These are phyloP conservation scores for Vigna nakashimae DNA, from an alignment of 306 rosid genomes.

Conservation along the genomic window DNA sequence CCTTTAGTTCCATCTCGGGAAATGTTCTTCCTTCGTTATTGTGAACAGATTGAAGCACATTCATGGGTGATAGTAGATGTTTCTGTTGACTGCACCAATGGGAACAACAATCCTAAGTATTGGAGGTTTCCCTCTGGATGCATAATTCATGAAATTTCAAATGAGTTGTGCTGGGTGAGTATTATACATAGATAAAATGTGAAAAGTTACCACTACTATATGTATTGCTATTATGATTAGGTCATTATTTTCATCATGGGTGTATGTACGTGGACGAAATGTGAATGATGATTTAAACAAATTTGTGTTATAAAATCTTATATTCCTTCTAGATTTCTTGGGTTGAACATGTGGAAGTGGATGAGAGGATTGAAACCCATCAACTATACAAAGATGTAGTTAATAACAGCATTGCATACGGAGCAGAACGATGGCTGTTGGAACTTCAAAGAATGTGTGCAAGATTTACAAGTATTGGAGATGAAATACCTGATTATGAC, in stretches of 20 bases:
- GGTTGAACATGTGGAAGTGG: conserved; percentile 84
- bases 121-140: conserved; percentile 85
- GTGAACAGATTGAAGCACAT: conserved; percentile 55
- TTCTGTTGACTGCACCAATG: conserved; percentile 56
- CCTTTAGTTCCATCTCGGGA: conserved; percentile 66
- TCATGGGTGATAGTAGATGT: conserved; percentile 69
- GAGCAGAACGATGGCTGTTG: conserved; percentile 77
- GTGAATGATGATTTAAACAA: not conserved
- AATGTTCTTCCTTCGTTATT: conserved; percentile 63
- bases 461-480: conserved; percentile 38
- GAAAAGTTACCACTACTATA: not conserved
- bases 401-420: conserved; percentile 52
- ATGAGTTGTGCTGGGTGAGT: conserved; percentile 60
- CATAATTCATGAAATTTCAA: conserved; percentile 57
- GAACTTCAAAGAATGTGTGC: conserved; percentile 72
- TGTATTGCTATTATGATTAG: too few species aligned
- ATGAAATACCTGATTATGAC: conserved; percentile 31
- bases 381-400: conserved; percentile 59
- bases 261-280: too few species aligned
- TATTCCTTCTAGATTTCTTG: conserved; percentile 63
- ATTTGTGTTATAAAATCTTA: not conserved
- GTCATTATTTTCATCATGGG: too few species aligned
- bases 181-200: too few species aligned
- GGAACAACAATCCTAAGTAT: conserved; percentile 11
- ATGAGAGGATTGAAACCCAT: conserved; percentile 55